Percentiles rank a stretch among this genome's conserved stretches.
Evolutionary conservation across 305 asterid genomes (phyloP).

Genomic region (Nicotiana rustica): DNA sequence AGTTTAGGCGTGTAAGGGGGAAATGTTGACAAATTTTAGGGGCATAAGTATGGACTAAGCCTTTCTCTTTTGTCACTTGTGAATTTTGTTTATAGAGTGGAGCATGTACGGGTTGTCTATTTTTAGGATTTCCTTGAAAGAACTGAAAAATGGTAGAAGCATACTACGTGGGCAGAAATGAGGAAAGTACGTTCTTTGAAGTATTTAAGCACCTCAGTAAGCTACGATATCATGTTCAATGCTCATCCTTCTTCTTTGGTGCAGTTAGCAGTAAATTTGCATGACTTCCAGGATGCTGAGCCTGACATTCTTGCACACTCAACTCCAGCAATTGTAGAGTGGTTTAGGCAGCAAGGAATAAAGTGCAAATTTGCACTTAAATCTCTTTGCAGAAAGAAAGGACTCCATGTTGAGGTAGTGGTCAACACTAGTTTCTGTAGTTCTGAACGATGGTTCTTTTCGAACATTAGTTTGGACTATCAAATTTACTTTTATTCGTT

Average conservation of each 20-base stretch:
- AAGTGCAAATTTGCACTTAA: constrained; percentile 65
- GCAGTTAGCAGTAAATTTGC: constrained; percentile 66
- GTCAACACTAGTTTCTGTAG: background rate
- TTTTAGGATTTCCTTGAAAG: background rate
- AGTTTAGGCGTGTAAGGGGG: background rate
- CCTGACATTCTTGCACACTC: constrained; percentile 84
- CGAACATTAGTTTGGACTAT: background rate
- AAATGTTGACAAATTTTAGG: background rate
- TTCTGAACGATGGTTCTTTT: constrained; percentile 27
- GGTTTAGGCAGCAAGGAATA: constrained; percentile 53
- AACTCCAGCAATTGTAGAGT: constrained; percentile 58
- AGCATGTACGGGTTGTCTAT: background rate
- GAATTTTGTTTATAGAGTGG: background rate
- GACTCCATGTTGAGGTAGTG: constrained; percentile 73
- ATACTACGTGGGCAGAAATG: background rate
- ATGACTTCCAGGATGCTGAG: constrained; percentile 78
- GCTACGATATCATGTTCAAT: background rate
- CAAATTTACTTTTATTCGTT: background rate
- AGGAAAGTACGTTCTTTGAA: background rate
- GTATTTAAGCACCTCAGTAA: constrained; percentile 11
- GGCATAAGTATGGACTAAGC: background rate
- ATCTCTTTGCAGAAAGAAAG: constrained; percentile 85
- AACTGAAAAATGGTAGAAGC: background rate
- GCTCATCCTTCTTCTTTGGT: constrained; percentile 32
- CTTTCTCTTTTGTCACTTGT: background rate